Conservation (phyloP, 73 alveolate genomes). For the Blepharisma japonicum region DNA sequence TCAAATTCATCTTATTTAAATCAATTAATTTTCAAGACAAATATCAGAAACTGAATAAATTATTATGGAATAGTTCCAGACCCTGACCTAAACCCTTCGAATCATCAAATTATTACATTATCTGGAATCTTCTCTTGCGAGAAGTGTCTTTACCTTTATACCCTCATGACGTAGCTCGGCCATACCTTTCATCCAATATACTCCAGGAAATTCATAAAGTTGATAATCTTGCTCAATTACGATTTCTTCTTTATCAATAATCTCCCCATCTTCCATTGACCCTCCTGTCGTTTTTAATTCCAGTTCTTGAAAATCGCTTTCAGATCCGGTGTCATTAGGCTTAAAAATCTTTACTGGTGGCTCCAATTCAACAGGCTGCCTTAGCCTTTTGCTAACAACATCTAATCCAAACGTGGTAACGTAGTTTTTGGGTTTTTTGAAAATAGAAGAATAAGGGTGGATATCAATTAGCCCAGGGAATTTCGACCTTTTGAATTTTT, state of each 20-base stretch:
- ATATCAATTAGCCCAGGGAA: not conserved
- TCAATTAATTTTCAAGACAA: too few relatives aligned
- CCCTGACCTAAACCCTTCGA: too few relatives aligned
- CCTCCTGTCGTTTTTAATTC: not conserved
- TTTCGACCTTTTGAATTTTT: not conserved
- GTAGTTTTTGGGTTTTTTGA: not conserved
- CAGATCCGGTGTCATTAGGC: not conserved
- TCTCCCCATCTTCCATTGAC: constrained; percentile 10
- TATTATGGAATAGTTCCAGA: too few relatives aligned
- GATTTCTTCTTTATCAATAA: not conserved
- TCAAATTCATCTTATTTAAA: too few relatives aligned
- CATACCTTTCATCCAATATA: not conserved
- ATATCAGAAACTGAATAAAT: too few relatives aligned
- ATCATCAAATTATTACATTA: too few relatives aligned
- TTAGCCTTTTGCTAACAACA: not conserved
- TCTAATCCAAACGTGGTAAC: too few relatives aligned
- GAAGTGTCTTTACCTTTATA: not conserved
- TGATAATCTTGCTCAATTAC: not conserved
- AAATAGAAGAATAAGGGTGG: constrained; percentile 12
- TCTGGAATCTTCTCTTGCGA: too few relatives aligned
- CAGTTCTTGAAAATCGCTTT: not conserved
- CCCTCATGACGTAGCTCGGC: not conserved
- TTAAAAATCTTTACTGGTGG: not conserved
- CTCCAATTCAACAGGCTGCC: not conserved
- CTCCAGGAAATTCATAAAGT: not conserved